phyloP scores from a whole-genome alignment of 2,329 filamentous ascomycete species.

The Penicillium polonicum region DNA sequence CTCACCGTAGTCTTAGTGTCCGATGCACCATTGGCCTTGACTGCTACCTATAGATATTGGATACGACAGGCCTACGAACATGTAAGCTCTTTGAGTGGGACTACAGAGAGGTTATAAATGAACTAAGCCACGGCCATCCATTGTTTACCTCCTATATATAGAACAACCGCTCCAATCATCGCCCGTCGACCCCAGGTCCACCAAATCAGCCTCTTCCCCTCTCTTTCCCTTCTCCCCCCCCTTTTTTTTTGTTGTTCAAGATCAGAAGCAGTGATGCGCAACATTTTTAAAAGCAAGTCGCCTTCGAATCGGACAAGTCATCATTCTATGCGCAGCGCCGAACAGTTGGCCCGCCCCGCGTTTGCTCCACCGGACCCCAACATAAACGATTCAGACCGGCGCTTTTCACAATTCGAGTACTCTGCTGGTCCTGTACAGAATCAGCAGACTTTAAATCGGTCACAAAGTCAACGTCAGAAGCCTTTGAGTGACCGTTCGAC shows the following conservation, averaged over 20 bases:
- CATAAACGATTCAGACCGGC: constrained; percentile 7
- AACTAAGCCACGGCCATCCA: neutral
- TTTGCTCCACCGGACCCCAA: constrained; percentile 20
- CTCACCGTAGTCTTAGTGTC: too few species aligned
- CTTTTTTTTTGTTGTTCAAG: neutral
- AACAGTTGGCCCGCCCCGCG: constrained; percentile 21
- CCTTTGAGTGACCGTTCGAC: constrained; percentile 18
- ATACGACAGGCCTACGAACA: too few species aligned
- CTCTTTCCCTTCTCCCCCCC: neutral
- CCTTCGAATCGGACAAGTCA: constrained; percentile 15
- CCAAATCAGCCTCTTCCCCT: constrained; percentile 3
- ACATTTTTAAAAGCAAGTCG: constrained; percentile 27
- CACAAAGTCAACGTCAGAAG: constrained; percentile 29
- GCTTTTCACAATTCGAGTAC: constrained; percentile 12
- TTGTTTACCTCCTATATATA: constrained; percentile 13
- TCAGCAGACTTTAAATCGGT: constrained; percentile 19
- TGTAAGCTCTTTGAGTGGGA: too few species aligned
- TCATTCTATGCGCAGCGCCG: constrained; percentile 20
- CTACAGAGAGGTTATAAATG: too few species aligned
- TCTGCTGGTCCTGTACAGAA: neutral
- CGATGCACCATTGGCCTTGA: too few species aligned
- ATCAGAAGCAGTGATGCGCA: constrained; percentile 23
- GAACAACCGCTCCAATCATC: constrained; percentile 6
- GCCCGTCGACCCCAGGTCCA: neutral
- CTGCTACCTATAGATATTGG: too few species aligned